Evolutionary conservation across 257 asterid genomes (phyloP), one percentile per base, ranked within the genome.

Genomic region (Penstemon barbatus): DNA sequence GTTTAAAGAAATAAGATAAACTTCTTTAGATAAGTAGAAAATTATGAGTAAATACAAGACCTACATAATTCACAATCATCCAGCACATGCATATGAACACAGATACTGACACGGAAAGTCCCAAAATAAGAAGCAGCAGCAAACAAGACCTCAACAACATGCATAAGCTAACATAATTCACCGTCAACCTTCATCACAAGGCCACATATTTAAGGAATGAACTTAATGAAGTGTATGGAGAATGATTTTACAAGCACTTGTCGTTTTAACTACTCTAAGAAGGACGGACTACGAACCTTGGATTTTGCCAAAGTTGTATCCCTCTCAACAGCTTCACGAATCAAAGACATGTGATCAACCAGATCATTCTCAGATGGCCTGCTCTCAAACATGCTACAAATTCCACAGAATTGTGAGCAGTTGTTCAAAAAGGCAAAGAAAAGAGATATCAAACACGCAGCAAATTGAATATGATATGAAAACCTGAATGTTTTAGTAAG

Each of bases 361-460:
- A 94, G 77, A 85, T 94, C 99, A 63, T 80, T 86, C 82, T 73
- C 86, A 13, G 87, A 83, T 71, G 97, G 97, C 79, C 65, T 71
- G 46, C 69, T 76, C 78, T 84, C 91, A 25, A 82, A 85, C 75
- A 70, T 74, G 77, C 95, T 87, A 65, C 50, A 72, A 73, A 71
- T 65, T 41, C 49, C 75, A 74, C 66, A 75, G 44, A 57, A 61
- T 42, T 12, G 57, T 73, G 38, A 75, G 54, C 57, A 4, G 11
- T 56, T 15, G 45, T 61, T 25, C 19, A 55, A 48, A 64, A 46
- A 44, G 6, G 10, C 51, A 62, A 19, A 11, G 51, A 59, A 62
- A 19, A 11, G 51, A 59, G 60, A 57, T 66, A 66, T 5, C 49
- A 75, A 69, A 66, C 49, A 18, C 36, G 33, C 12, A 18, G 55